A percentile compares a stretch with the other conserved stretches of the same genome.
phyloP scores from a whole-genome alignment of 2,329 filamentous ascomycete species.

The Venturia nashicola region DNA sequence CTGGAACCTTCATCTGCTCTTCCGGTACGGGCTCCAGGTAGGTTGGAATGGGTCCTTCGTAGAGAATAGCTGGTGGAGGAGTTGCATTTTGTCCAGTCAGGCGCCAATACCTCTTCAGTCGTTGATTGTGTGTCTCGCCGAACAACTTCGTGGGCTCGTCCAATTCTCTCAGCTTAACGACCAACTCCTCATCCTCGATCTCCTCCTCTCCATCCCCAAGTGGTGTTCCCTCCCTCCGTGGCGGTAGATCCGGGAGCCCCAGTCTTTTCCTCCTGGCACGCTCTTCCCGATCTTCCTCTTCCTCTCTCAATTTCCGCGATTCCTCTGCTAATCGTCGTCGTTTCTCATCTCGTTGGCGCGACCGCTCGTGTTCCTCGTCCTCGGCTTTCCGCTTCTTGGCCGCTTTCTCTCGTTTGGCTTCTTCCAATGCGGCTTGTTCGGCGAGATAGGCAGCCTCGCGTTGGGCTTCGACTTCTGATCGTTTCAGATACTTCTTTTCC shows the following conservation, averaged over 20 bases:
- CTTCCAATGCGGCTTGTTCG: constrained; percentile 65
- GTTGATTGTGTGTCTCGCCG: constrained; percentile 61
- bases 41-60: constrained; percentile 74
- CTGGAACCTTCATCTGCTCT: constrained; percentile 74
- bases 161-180: constrained; percentile 53
- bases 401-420: constrained; percentile 55
- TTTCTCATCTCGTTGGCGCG: constrained; percentile 67
- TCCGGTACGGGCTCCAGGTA: constrained; percentile 68
- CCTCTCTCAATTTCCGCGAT: constrained; percentile 54
- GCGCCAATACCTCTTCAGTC: constrained; percentile 58
- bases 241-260: constrained; percentile 62
- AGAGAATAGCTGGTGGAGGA: constrained; percentile 34
- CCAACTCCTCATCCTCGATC: constrained; percentile 59
- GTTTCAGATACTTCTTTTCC: constrained; percentile 68
- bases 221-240: constrained; percentile 31
- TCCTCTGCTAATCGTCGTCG: constrained; percentile 70
- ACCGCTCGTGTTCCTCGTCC: constrained; percentile 65
- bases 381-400: constrained; percentile 79
- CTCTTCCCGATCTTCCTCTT: constrained; percentile 64
- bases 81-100: constrained; percentile 34
- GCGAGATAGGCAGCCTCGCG: constrained; percentile 68
- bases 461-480: constrained; percentile 74
- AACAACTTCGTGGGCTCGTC: constrained; percentile 67
- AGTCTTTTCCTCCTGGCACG: constrained; percentile 59
- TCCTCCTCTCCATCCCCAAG: constrained; percentile 41